Evolutionary conservation across 805 yeast species (phyloP).

Genomic region (Metschnikowia cubensis): DNA sequence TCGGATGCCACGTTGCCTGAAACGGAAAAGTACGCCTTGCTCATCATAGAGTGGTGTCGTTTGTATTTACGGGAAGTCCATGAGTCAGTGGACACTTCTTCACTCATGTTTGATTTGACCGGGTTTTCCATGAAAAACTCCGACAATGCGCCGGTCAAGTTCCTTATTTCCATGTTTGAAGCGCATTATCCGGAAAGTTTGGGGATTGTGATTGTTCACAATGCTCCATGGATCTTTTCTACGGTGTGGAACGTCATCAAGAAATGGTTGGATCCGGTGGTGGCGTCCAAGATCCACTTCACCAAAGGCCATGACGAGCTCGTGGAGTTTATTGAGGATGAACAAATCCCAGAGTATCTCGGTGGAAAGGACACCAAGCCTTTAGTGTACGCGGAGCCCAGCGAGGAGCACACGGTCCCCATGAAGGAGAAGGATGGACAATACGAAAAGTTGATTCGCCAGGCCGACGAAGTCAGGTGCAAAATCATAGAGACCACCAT

Average conservation of each 20-base stretch:
- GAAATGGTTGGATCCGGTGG: slow-evolving; percentile 95
- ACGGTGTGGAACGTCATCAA: slow-evolving; percentile 93
- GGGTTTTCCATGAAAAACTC: slow-evolving; percentile 88
- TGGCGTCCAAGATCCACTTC: slow-evolving; percentile 84
- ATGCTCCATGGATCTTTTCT: slow-evolving; percentile 95
- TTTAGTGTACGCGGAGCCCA: slow-evolving; percentile 60
- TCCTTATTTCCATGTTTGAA: slow-evolving; percentile 83
- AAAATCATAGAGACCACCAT: slow-evolving; percentile 62
- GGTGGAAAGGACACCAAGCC: slow-evolving; percentile 70
- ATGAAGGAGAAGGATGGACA: slow-evolving; percentile 30
- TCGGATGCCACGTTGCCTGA: slow-evolving; percentile 56
- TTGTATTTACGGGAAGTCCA: slow-evolving; percentile 51
- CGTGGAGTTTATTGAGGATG: slow-evolving; percentile 52
- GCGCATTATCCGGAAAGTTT: slow-evolving; percentile 95
- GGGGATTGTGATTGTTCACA: slow-evolving; percentile 79
- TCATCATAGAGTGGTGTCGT: slow-evolving; percentile 63
- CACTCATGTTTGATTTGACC: slow-evolving; percentile 79
- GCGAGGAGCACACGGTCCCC: slow-evolving; percentile 45
- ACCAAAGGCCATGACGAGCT: slow-evolving; percentile 70
- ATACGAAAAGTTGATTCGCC: slow-evolving; percentile 41
- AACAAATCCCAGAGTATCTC: slow-evolving; percentile 61
- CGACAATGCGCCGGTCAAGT: slow-evolving; percentile 90
- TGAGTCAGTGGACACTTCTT: slow-evolving; percentile 75
- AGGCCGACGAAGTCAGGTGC: slow-evolving; percentile 53
- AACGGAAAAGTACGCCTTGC: slow-evolving; percentile 68